Percentiles rank a stretch among this genome's conserved stretches.
These are phyloP conservation scores for Cercophora sp. DNA, from an alignment of 495 filamentous ascomycete species.

Conservation along the genomic window DNA sequence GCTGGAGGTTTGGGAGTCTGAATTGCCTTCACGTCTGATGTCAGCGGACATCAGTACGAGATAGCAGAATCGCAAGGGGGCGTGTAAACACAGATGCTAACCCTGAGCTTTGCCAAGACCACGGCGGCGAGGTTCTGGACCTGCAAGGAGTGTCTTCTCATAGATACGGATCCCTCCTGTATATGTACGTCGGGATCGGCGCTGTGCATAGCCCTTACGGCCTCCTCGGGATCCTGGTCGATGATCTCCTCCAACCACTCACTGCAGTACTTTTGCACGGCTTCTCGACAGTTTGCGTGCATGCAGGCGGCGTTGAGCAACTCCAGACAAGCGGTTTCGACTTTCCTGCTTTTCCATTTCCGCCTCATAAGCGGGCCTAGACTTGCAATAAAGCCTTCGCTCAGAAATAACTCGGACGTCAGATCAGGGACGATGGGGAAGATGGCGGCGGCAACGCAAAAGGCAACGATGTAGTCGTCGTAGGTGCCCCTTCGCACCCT, in stretches of 20 bases:
- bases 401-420: conserved; percentile 72
- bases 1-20: conserved; percentile 24
- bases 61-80: conserved; percentile 11
- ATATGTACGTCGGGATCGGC: conserved; percentile 33
- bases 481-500: conserved; percentile 47
- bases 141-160: conserved; percentile 47
- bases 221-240: conserved; percentile 59
- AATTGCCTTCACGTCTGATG: conserved; percentile 49
- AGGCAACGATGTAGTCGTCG: conserved; percentile 66
- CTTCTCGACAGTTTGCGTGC: conserved; percentile 70
- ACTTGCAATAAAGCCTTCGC: conserved; percentile 70
- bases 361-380: conserved; percentile 67
- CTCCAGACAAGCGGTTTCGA: conserved; percentile 78
- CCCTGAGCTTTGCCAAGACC: conserved; percentile 71
- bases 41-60: conserved; percentile 40
- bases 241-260: conserved; percentile 80
- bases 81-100: conserved; percentile 31
- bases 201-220: conserved; percentile 46
- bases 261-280: conserved; percentile 71
- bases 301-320: conserved; percentile 89
- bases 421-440: conserved; percentile 78
- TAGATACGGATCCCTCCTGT: conserved; percentile 40
- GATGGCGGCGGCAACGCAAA: conserved; percentile 79
- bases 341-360: conserved; percentile 68
- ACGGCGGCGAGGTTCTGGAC: conserved; percentile 72